Percentiles rank a stretch among this genome's conserved stretches.
Conservation (phyloP, 495 filamentous ascomycete genomes). For the Stereocaulon alpinum region DNA sequence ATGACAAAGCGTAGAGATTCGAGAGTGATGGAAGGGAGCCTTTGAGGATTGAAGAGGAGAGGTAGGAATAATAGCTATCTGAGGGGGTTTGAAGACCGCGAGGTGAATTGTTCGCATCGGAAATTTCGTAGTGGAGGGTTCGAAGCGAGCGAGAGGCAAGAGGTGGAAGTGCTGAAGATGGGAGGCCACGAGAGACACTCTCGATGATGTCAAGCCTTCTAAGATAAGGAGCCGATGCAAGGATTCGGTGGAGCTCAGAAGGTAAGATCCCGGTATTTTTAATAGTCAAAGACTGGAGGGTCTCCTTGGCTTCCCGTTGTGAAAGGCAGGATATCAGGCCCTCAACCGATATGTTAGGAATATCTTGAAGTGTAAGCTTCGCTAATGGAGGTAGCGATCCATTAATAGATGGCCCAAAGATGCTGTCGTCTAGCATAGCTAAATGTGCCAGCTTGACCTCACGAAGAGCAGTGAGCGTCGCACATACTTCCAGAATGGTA, state of each 20-base stretch:
- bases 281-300: slow-evolving; percentile 52
- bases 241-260: slow-evolving; percentile 49
- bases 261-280: slow-evolving; percentile 56
- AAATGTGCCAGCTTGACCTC: slow-evolving; percentile 64
- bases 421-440: slow-evolving; percentile 58
- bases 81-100: slow-evolving; percentile 49
- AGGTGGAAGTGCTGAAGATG: slow-evolving; percentile 46
- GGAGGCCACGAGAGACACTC: slow-evolving; percentile 56
- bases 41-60: slow-evolving; percentile 70
- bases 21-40: slow-evolving; percentile 60
- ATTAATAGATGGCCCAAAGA: slow-evolving; percentile 50
- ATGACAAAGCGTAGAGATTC: slow-evolving; percentile 76
- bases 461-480: slow-evolving; percentile 51
- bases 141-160: slow-evolving; percentile 56
- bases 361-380: slow-evolving; percentile 56
- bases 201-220: slow-evolving; percentile 55
- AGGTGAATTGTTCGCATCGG: slow-evolving; percentile 30
- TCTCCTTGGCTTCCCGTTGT: slow-evolving; percentile 34
- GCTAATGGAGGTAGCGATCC: slow-evolving; percentile 61
- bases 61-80: slow-evolving; percentile 71
- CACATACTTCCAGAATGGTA: slow-evolving; percentile 60
- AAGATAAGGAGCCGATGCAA: slow-evolving; percentile 52
- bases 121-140: slow-evolving; percentile 75
- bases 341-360: slow-evolving; percentile 55
- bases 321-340: slow-evolving; percentile 59